Evolutionary conservation across 371 early-diverging fungal species (phyloP).

Genomic region (Blakeslea trispora): DNA sequence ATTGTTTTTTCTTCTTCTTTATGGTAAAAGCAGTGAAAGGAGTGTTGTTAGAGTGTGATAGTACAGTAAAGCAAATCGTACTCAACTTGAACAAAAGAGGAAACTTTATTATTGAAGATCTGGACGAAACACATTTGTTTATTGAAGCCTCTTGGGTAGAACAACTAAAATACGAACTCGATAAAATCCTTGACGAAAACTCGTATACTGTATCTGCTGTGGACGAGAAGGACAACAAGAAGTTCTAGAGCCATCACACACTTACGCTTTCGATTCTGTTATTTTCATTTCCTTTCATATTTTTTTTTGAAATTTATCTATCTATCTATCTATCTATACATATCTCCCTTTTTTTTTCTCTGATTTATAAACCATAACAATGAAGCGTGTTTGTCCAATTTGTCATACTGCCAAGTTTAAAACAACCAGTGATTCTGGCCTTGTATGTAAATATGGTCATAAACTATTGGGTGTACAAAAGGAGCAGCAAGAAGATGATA

Average conservation of each 20-base stretch:
- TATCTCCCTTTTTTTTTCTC: too few relatives aligned
- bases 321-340: too few relatives aligned
- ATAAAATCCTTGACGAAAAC: constrained; percentile 79
- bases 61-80: constrained; percentile 82
- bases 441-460: constrained; percentile 43
- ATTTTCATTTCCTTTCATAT: too few relatives aligned
- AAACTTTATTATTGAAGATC: constrained; percentile 84
- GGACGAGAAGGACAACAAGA: constrained; percentile 48
- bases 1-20: constrained; percentile 7
- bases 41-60: constrained; percentile 66
- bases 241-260: constrained; percentile 3
- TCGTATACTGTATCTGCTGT: constrained; percentile 59
- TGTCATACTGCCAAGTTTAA: constrained; percentile 28
- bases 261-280: too few relatives aligned
- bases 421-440: constrained; percentile 10
- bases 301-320: too few relatives aligned
- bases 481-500: constrained; percentile 24
- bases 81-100: constrained; percentile 70
- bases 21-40: constrained; percentile 59
- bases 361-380: background rate
- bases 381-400: constrained; percentile 24
- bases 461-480: constrained; percentile 25
- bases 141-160: constrained; percentile 70
- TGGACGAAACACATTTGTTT: constrained; percentile 87
- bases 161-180: constrained; percentile 66